Evolutionary conservation across 257 asterid species (phyloP).

Genomic region (Solanum infundibuliforme): DNA sequence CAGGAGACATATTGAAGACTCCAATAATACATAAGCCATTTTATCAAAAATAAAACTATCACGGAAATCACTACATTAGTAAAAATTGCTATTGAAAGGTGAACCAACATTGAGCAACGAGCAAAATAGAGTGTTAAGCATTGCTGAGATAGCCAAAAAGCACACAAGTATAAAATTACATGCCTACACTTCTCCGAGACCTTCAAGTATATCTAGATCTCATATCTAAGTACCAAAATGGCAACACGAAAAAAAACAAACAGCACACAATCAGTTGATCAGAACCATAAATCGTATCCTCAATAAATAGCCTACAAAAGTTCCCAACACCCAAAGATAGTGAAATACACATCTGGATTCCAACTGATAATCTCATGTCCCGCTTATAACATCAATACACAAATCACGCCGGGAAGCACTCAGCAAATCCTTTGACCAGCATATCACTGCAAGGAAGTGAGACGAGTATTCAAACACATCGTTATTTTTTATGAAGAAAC

Average conservation of each 20-base stretch:
- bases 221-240: neutral
- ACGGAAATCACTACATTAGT: neutral
- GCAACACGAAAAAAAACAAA: neutral
- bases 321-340: neutral
- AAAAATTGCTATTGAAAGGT: neutral
- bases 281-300: neutral
- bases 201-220: neutral
- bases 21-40: neutral
- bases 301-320: neutral
- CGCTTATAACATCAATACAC: neutral
- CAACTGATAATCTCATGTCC: neutral
- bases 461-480: neutral
- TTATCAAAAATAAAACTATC: neutral
- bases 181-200: neutral
- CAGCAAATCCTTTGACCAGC: neutral
- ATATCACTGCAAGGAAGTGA: neutral
- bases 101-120: neutral
- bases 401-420: neutral
- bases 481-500: neutral
- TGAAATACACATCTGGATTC: neutral
- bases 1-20: neutral
- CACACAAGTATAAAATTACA: neutral
- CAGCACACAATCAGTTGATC: neutral
- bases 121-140: neutral
- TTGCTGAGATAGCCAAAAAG: neutral